Percentiles rank a stretch among this genome's conserved stretches.
phyloP scores from a whole-genome alignment of 441 rosid genomes.

The Populus tomentosa region DNA sequence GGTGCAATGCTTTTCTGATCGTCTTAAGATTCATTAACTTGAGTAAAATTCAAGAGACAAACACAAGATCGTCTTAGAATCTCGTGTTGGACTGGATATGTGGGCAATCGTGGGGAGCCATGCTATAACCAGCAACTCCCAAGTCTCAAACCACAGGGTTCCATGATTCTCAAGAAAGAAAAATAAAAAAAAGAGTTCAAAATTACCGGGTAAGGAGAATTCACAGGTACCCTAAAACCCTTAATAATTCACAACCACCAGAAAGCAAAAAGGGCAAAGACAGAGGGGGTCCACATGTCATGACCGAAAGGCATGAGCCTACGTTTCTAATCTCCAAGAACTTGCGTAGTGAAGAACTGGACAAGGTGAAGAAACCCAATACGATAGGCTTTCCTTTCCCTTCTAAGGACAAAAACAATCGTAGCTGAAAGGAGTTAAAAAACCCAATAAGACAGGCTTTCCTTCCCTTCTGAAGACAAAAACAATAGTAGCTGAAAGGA shows the following conservation, averaged over 20 bases:
- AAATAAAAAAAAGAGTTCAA: too few relatives aligned
- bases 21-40: neutral
- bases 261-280: neutral
- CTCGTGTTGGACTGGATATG: too few relatives aligned
- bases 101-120: too few relatives aligned
- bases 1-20: neutral
- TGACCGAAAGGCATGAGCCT: neutral
- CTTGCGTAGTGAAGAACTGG: conserved; percentile 14
- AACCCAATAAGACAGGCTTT: neutral
- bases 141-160: too few relatives aligned
- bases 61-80: neutral
- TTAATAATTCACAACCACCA: neutral
- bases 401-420: neutral
- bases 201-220: neutral
- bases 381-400: neutral
- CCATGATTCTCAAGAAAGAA: neutral
- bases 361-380: neutral
- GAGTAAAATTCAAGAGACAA: neutral
- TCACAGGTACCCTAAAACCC: neutral
- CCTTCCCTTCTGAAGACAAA: neutral
- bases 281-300: neutral
- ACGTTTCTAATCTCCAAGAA: conserved; percentile 1
- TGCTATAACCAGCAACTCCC: too few relatives aligned
- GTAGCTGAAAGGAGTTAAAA: neutral
- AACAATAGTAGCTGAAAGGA: neutral